These are phyloP conservation scores for Lycium barbarum DNA, from an alignment of 257 asterid species.

Conservation along the genomic window DNA sequence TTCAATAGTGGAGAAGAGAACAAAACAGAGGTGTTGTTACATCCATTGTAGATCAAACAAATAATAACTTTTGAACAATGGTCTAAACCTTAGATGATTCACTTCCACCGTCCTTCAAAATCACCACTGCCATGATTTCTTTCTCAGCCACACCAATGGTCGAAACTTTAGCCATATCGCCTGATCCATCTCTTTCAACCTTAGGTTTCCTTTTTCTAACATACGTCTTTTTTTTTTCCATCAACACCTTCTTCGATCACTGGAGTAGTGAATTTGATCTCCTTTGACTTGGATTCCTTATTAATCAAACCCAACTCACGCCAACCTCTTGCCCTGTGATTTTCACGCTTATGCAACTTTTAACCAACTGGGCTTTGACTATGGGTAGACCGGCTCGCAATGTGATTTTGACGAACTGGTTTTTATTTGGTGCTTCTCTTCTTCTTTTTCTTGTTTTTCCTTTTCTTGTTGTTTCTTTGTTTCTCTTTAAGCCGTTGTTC, in stretches of 20 bases:
- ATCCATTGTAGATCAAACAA: too few relatives aligned
- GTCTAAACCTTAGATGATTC: too few relatives aligned
- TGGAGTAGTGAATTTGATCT: conserved; percentile 1
- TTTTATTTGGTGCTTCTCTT: neutral
- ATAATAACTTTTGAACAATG: too few relatives aligned
- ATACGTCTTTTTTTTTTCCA: neutral
- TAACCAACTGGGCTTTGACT: neutral
- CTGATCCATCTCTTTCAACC: too few relatives aligned
- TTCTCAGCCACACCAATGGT: too few relatives aligned
- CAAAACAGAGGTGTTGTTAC: too few relatives aligned
- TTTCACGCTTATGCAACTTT: neutral
- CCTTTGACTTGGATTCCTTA: neutral
- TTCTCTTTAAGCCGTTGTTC: conserved; percentile 63
- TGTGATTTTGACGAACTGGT: neutral
- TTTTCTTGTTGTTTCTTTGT: conserved; percentile 39
- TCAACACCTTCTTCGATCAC: conserved; percentile 15
- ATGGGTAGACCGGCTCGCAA: too few relatives aligned
- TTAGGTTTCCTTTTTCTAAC: too few relatives aligned
- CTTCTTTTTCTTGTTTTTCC: conserved; percentile 27
- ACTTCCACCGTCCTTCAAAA: too few relatives aligned
- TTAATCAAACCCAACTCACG: neutral
- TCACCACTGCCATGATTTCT: too few relatives aligned
- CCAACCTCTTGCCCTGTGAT: conserved; percentile 4
- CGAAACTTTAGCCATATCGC: too few relatives aligned
- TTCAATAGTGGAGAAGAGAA: too few relatives aligned